Evolutionary conservation across 441 rosid genomes (phyloP).

Genomic region (Erysimum cheiri): DNA sequence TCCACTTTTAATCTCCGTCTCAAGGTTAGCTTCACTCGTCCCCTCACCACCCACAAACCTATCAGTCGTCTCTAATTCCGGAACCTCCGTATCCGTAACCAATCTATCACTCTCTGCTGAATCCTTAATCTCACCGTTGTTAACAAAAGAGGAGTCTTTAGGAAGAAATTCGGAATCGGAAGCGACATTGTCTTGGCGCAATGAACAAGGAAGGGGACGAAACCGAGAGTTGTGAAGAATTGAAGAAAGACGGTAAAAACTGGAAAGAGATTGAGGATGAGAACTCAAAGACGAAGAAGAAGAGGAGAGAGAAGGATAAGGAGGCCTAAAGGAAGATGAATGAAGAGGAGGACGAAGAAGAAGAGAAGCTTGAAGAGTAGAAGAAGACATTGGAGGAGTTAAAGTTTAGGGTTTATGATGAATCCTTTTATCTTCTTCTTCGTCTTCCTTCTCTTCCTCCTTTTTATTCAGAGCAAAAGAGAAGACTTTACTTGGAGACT

Average conservation of each 20-base stretch:
- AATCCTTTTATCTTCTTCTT: slow-evolving; percentile 19
- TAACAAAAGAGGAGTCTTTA: slow-evolving; percentile 34
- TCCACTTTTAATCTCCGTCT: slow-evolving; percentile 34
- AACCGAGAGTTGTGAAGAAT: slow-evolving; percentile 40
- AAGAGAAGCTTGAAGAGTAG: slow-evolving; percentile 68
- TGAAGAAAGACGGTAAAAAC: slow-evolving; percentile 29
- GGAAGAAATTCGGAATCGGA: slow-evolving; percentile 44
- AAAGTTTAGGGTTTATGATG: slow-evolving; percentile 54
- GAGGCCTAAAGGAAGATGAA: slow-evolving; percentile 32
- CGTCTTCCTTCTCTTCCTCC: slow-evolving; percentile 12
- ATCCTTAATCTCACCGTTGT: slow-evolving; percentile 13
- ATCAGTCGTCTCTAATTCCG: slow-evolving; percentile 35
- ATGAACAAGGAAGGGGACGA: slow-evolving; percentile 53
- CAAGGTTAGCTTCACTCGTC: slow-evolving; percentile 40
- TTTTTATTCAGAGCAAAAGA: background rate
- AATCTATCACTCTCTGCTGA: slow-evolving; percentile 26
- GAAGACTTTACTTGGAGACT: slow-evolving; percentile 42
- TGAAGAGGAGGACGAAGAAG: slow-evolving; percentile 54
- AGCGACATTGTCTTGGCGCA: slow-evolving; percentile 58
- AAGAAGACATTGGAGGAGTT: slow-evolving; percentile 48
- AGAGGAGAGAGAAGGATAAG: slow-evolving; percentile 29
- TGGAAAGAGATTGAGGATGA: slow-evolving; percentile 41
- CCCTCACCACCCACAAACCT: slow-evolving; percentile 28
- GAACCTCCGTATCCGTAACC: slow-evolving; percentile 31
- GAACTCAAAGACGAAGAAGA: slow-evolving; percentile 33